Evolutionary conservation across 352 stramenopile species (phyloP).

Genomic region (Thraustochytrium striatum): DNA sequence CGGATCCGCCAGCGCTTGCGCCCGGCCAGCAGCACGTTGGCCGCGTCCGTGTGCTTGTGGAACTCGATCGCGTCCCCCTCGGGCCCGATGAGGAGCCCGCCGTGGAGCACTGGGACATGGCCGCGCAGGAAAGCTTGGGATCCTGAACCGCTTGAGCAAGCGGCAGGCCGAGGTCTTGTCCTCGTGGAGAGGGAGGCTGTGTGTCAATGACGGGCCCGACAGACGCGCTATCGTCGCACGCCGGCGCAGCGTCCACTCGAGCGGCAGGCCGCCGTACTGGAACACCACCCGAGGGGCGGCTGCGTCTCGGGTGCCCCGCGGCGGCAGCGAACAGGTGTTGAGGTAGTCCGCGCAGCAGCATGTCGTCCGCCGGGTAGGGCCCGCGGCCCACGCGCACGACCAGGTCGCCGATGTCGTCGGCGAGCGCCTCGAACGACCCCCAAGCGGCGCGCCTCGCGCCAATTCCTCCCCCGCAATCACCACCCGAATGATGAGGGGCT

Average conservation of each 20-base stretch:
- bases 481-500: no score
- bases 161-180: not conserved
- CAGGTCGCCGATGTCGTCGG: not conserved
- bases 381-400: not conserved
- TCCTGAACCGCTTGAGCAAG: not conserved
- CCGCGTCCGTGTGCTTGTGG: not conserved
- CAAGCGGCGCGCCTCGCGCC: not conserved
- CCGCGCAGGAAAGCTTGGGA: not conserved
- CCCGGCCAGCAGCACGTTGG: not conserved
- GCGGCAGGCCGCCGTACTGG: not conserved
- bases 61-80: not conserved
- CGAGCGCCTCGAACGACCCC: not conserved
- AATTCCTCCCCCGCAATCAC: conserved; percentile 50
- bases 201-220: not conserved
- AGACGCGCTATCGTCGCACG: no score
- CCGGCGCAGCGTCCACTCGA: not conserved
- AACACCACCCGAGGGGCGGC: not conserved
- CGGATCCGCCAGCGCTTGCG: not conserved
- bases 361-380: not conserved
- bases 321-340: no score
- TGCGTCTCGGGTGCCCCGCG: no score
- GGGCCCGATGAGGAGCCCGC: not conserved
- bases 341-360: not conserved
- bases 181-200: not conserved
- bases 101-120: not conserved